Evolutionary conservation across 1,284 basidiomycete species (phyloP), one percentile per base, ranked within the genome.

Genomic region (Pyrrhoderma noxium): DNA sequence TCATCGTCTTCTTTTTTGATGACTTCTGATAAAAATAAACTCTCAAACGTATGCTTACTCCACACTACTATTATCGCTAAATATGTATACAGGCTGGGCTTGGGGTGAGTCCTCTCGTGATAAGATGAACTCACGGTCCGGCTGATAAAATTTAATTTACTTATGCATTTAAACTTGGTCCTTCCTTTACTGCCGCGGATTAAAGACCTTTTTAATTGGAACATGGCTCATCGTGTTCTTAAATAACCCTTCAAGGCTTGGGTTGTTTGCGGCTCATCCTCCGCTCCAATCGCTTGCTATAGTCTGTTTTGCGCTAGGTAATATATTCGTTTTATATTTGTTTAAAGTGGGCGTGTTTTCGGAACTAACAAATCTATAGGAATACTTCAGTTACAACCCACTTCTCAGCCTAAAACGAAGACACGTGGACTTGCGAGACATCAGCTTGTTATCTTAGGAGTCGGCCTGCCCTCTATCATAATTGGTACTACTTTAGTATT

Each of bases 191-290:
- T 23, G 27, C 43, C 27, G 27, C 27, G 27, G 16, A 25, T 13
- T 21, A 13, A 14, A 63, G 57, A 49, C 60, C 45, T 41, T 62
- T 52, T 45, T 62, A 55, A 41, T 61, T 54, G 45, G 59, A 49
- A 56, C 62, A 51, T 52, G 60, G 60, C 16, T 53, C 13, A 47
- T 55, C 14, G 47, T 59, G 13, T 47, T 59, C 11, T 31, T 42
- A 8, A 57, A 59, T 45, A 21, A 59, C 27, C 58, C 58, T 8
- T 37, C 38, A 5, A 42, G 23, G n/a, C 49, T 59, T 7, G 58
- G 58, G 2, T 23, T 57, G 16, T 59, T 59, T 41, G 58, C 58
- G 18, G 57, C 45, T 8, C 58, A 59, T 40, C 58, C 58, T 18
- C 56, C 58, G 27, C 51, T 59, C 9, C 58, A 59, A 42, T 41